phyloP scores from a whole-genome alignment of 176 grass and related monocot species.

The Olyra latifolia region DNA sequence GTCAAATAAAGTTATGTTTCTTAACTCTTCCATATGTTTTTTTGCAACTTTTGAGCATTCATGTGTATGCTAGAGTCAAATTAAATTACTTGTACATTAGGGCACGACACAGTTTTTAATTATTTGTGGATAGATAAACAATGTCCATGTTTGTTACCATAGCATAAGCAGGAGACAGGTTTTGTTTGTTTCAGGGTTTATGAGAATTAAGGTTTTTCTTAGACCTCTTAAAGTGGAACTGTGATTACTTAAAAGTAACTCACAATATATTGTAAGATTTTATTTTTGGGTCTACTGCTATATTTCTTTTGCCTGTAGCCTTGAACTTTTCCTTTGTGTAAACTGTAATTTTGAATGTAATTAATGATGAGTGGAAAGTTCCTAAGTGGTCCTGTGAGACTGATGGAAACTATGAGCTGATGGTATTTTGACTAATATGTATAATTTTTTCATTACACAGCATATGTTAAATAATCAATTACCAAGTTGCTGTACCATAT shows the following conservation, averaged over 20 bases:
- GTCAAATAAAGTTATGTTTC: neutral
- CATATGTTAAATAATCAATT: neutral
- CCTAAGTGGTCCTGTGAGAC: neutral
- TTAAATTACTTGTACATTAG: constrained; percentile 8
- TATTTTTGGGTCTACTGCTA: neutral
- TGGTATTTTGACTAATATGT: neutral
- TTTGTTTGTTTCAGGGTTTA: neutral
- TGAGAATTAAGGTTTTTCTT: neutral
- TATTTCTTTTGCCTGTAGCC: neutral
- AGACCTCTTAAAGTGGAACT: neutral
- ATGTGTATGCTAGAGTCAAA: neutral
- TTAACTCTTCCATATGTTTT: neutral
- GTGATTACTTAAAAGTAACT: constrained; percentile 2
- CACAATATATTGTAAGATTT: neutral
- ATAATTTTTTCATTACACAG: neutral
- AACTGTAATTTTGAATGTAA: neutral
- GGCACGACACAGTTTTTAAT: neutral
- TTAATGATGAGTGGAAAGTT: neutral
- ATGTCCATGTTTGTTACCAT: neutral
- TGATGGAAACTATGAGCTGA: neutral
- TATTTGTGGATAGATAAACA: neutral
- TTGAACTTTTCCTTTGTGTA: constrained; percentile 16
- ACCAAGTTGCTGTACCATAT: neutral
- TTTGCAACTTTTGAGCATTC: neutral
- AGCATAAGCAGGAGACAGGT: neutral